These are phyloP conservation scores for Aphanomyces astaci DNA, from an alignment of 352 stramenopile genomes.

Conservation along the genomic window DNA sequence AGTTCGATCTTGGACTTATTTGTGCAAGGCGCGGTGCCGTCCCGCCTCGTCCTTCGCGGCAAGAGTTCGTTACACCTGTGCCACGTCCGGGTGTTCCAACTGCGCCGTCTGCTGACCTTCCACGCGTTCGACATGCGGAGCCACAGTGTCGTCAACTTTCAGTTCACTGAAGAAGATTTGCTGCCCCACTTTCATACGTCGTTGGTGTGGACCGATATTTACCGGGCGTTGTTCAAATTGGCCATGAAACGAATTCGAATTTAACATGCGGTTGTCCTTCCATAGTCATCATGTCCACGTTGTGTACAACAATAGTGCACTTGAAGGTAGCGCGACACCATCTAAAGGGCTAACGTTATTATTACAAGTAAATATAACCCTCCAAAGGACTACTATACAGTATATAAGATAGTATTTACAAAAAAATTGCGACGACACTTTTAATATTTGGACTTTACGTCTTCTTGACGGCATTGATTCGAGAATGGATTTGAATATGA, in stretches of 20 bases:
- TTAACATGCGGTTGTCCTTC: too few relatives aligned
- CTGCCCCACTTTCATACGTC: constrained; percentile 3
- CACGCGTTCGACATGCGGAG: constrained; percentile 3
- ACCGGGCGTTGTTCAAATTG: constrained; percentile 15
- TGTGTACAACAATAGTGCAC: too few relatives aligned
- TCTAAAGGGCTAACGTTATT: too few relatives aligned
- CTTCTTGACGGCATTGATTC: too few relatives aligned
- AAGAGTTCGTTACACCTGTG: constrained; percentile 10
- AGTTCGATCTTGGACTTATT: constrained; percentile 3
- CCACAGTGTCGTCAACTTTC: constrained; percentile 11
- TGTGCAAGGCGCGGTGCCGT: not conserved
- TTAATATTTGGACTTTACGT: too few relatives aligned
- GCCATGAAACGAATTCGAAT: constrained; percentile 20
- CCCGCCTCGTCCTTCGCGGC: not conserved
- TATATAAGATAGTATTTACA: too few relatives aligned
- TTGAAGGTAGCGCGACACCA: too few relatives aligned
- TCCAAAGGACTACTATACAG: too few relatives aligned
- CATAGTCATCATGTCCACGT: too few relatives aligned
- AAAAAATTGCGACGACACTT: too few relatives aligned
- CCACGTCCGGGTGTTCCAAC: constrained; percentile 14
- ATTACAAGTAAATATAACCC: too few relatives aligned
- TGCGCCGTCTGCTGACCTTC: constrained; percentile 18
- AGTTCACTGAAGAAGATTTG: constrained; percentile 15
- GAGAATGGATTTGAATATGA: too few relatives aligned
- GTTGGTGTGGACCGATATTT: not conserved